Evolutionary conservation across 2,329 filamentous ascomycete species (phyloP).

Genomic region (Triangularia verruculosa): DNA sequence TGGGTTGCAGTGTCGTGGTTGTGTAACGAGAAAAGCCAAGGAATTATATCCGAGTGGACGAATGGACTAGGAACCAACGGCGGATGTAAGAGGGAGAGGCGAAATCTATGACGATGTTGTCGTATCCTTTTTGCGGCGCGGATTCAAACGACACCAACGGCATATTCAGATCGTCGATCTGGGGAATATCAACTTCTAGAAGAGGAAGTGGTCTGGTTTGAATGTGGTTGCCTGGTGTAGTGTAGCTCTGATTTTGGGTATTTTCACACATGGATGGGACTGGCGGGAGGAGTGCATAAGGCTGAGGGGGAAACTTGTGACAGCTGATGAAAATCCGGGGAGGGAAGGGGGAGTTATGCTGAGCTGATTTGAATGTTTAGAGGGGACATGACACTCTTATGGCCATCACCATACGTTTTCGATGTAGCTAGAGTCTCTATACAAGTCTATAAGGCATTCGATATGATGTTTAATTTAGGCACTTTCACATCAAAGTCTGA

Average conservation of each 20-base stretch:
- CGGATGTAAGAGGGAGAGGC: background rate
- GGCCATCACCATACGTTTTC: too few species aligned
- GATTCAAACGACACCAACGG: background rate
- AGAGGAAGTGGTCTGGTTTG: background rate
- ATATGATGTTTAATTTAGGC: too few species aligned
- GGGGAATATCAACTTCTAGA: background rate
- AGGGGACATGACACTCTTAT: too few species aligned
- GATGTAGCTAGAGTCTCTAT: too few species aligned
- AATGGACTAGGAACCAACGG: background rate
- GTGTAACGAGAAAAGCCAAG: background rate
- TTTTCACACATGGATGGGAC: background rate
- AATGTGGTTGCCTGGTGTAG: background rate
- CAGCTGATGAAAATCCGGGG: background rate
- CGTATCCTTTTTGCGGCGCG: background rate
- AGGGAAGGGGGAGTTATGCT: background rate
- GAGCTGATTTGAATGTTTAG: background rate
- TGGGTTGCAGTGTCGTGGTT: background rate
- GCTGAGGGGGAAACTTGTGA: background rate
- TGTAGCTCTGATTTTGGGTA: background rate
- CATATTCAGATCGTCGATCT: background rate
- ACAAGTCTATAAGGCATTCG: too few species aligned
- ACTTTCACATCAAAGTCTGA: too few species aligned
- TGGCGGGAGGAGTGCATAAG: background rate
- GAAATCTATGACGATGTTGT: background rate
- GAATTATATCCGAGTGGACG: background rate